Evolutionary conservation across 2,329 filamentous ascomycete species (phyloP), one percentile per base, ranked within the genome.

Genomic region (Didymella pomorum): DNA sequence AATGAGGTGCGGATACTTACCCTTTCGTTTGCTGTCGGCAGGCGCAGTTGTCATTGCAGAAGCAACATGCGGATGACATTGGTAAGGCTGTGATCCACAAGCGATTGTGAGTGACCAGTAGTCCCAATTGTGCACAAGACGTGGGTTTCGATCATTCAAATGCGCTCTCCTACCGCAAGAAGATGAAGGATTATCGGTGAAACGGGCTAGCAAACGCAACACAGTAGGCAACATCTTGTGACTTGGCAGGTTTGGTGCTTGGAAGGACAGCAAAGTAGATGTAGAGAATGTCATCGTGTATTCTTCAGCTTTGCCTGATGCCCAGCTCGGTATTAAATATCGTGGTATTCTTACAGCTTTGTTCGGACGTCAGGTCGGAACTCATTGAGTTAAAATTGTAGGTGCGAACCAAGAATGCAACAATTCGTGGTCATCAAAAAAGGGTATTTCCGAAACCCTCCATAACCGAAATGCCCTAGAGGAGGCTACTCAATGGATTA

Each of bases 361-460:
- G 39, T 58, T 49, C 55, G 52, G 56, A 64, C 65, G 46, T 68
- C 41, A 62, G 49, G 52, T 68, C 65, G 62, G 66, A 64, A 58
- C 63, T 65, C 66, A 33, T 69, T 14, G 50, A 65, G 41, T 58
- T 47, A 66, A 57, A 54, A 31, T 41, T 51, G 50, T 49, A 58
- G 20, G 59, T 46, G 25, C 47, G 58, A 26, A 23, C 41, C 47
- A 31, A 28, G 16, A 46, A 57, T 52, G 28, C 53, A 51, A 31
- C n/a, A 29, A 52, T 37, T 42, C 47, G 35, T 46, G 29, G 20
- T 47, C 56, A 45, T 58, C 44, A 45, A 47, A 55, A 65, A 47
- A 61, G 58, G 56, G 63, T 63, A 61, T 64, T 60, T 58, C 56
- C 52, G 20, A 35, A 52, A 47, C 48, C 45, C 31, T 48, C 29